Evolutionary conservation across 2,329 filamentous ascomycete genomes (phyloP).

Genomic region (Cylindrodendrum hubeiense): DNA sequence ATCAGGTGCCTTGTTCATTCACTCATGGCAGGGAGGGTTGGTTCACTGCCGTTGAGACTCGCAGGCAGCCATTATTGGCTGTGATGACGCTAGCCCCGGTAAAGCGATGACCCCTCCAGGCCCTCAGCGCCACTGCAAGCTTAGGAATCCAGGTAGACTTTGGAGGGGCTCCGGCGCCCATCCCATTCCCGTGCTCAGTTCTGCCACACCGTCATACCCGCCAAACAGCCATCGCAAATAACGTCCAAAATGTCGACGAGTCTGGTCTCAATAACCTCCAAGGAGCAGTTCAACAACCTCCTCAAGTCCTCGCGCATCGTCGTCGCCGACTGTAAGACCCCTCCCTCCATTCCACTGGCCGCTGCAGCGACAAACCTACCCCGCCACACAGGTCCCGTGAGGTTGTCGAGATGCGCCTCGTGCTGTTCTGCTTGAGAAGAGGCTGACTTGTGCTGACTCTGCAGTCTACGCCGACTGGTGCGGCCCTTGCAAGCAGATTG

Average conservation of each 20-base stretch:
- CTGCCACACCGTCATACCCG: slow-evolving; percentile 40
- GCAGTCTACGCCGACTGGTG: slow-evolving; percentile 92
- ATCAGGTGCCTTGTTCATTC: background rate
- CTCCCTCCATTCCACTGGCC: background rate
- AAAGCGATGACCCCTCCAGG: slow-evolving; percentile 44
- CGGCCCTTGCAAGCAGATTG: slow-evolving; percentile 85
- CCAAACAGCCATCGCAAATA: slow-evolving; percentile 34
- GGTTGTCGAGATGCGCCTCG: slow-evolving; percentile 28
- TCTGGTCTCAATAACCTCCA: slow-evolving; percentile 55
- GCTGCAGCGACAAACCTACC: slow-evolving; percentile 26
- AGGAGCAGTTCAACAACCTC: slow-evolving; percentile 74
- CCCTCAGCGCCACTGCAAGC: slow-evolving; percentile 17
- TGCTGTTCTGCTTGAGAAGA: slow-evolving; percentile 15
- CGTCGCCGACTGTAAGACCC: slow-evolving; percentile 84
- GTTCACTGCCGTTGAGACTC: background rate
- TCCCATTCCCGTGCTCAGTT: slow-evolving; percentile 30
- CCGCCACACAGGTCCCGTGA: slow-evolving; percentile 33
- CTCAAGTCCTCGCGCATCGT: slow-evolving; percentile 82
- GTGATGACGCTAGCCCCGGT: slow-evolving; percentile 41
- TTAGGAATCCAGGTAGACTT: slow-evolving; percentile 25
- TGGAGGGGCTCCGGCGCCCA: slow-evolving; percentile 39
- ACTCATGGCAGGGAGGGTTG: background rate
- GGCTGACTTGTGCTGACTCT: slow-evolving; percentile 34
- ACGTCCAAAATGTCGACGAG: slow-evolving; percentile 46
- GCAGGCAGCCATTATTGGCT: slow-evolving; percentile 32